A percentile compares a stretch with the other conserved stretches of the same genome.
Evolutionary conservation across 257 asterid species (phyloP).

Genomic region (Scutellaria galericulata): DNA sequence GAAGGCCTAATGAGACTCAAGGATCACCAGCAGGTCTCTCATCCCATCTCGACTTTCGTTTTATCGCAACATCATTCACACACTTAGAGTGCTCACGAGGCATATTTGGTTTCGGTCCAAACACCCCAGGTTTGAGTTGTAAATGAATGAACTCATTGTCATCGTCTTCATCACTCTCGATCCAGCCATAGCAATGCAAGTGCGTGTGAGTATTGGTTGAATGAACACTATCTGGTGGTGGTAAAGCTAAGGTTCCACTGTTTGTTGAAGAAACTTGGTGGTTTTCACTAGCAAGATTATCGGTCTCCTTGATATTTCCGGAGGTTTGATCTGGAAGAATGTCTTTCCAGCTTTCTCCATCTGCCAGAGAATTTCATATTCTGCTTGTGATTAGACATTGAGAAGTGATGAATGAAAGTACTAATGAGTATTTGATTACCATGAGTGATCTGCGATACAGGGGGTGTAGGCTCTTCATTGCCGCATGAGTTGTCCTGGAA

Average conservation of each 20-base stretch:
- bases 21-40: conserved; percentile 32
- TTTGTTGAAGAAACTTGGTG: neutral
- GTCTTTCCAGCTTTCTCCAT: conserved; percentile 40
- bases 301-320: neutral
- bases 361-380: neutral
- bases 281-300: neutral
- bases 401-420: too few species aligned
- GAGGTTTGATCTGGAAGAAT: conserved; percentile 30
- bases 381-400: neutral
- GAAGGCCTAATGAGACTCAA: neutral
- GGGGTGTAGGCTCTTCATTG: neutral
- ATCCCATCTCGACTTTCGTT: conserved; percentile 52
- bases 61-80: neutral
- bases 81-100: neutral
- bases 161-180: conserved; percentile 50
- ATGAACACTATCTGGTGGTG: neutral
- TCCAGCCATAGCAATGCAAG: conserved; percentile 65
- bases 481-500: conserved; percentile 25
- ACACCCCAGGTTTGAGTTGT: conserved; percentile 15
- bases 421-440: conserved; percentile 19
- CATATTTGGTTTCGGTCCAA: neutral
- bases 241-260: neutral
- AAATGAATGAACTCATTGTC: conserved; percentile 37
- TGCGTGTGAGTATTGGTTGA: conserved; percentile 25
- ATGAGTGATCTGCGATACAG: neutral